Conservation (phyloP, 2,329 filamentous ascomycete species). For the Pseudogymnoascus sp. region DNA sequence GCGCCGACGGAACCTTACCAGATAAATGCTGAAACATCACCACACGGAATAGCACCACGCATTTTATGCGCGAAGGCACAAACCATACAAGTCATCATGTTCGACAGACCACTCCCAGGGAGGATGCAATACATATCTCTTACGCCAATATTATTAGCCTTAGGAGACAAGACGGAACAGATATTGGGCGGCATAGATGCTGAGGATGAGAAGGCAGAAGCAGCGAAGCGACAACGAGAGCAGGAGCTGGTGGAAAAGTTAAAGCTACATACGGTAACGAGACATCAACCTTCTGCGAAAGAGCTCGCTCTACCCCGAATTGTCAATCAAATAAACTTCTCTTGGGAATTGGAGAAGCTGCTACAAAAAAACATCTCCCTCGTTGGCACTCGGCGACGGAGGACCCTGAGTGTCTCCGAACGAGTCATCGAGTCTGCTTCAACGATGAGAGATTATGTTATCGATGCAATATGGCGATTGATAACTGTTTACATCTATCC, state of each 20-base stretch:
- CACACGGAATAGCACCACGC: constrained; percentile 48
- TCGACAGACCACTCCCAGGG: constrained; percentile 73
- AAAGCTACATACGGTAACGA: constrained; percentile 75
- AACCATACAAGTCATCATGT: constrained; percentile 80
- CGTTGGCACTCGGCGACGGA: constrained; percentile 70
- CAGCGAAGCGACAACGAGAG: constrained; percentile 48
- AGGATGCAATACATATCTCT: constrained; percentile 96
- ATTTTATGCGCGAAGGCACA: constrained; percentile 65
- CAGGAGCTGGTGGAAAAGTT: constrained; percentile 73
- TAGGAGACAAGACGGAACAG: constrained; percentile 59
- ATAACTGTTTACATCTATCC: constrained; percentile 72
- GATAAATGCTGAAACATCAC: constrained; percentile 45
- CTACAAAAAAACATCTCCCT: constrained; percentile 85
- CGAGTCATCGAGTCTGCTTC: constrained; percentile 88
- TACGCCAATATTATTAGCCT: constrained; percentile 75
- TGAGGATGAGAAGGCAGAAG: constrained; percentile 60
- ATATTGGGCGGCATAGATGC: constrained; percentile 52
- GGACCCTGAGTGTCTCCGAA: constrained; percentile 87
- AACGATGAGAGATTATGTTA: constrained; percentile 68
- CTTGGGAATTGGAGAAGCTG: constrained; percentile 76
- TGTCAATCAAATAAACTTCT: constrained; percentile 92
- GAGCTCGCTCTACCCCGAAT: constrained; percentile 74
- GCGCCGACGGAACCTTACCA: constrained; percentile 57
- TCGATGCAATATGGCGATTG: constrained; percentile 60
- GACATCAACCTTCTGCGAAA: constrained; percentile 67